Conservation (phyloP, 1,139 yeast species). For the Debaryomyces fabryi region DNA sequence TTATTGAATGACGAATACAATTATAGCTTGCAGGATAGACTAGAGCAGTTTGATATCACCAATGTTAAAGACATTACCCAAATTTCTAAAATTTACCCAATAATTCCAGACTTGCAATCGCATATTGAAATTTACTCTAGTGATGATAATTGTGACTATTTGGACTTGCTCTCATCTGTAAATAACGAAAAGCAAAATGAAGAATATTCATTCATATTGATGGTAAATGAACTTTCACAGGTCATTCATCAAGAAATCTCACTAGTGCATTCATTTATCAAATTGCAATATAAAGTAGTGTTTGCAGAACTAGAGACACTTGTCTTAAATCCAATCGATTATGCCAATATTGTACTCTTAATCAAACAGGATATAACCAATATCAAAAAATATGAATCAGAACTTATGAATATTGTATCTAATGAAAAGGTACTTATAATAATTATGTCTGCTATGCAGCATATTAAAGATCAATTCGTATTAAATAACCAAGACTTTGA, state of each 20-base stretch:
- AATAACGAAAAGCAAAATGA: conserved; percentile 35
- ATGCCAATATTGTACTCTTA: conserved; percentile 54
- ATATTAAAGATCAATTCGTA: conserved; percentile 24
- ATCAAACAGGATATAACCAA: conserved; percentile 54
- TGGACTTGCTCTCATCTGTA: conserved; percentile 35
- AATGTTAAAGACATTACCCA: conserved; percentile 20
- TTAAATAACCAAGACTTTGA: conserved; percentile 41
- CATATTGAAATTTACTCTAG: conserved; percentile 28
- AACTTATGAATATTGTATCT: conserved; percentile 46
- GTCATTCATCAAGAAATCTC: conserved; percentile 60
- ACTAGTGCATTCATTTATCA: conserved; percentile 52
- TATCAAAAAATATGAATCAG: conserved; percentile 34
- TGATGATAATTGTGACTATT: conserved; percentile 34
- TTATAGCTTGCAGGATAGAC: conserved; percentile 15
- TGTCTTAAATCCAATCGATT: conserved; percentile 65
- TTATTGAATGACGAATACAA: conserved; percentile 15
- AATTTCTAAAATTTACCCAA: conserved; percentile 27
- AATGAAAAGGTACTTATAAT: conserved; percentile 73
- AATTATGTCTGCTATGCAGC: conserved; percentile 68
- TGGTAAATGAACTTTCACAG: conserved; percentile 58
- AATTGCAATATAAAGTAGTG: conserved; percentile 55
- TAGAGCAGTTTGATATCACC: conserved; percentile 21
- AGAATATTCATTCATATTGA: conserved; percentile 54
- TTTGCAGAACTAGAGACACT: conserved; percentile 75
- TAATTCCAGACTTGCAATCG: conserved; percentile 29